Conservation (phyloP, 129 eudicot species). For the Cynara cardunculus region DNA sequence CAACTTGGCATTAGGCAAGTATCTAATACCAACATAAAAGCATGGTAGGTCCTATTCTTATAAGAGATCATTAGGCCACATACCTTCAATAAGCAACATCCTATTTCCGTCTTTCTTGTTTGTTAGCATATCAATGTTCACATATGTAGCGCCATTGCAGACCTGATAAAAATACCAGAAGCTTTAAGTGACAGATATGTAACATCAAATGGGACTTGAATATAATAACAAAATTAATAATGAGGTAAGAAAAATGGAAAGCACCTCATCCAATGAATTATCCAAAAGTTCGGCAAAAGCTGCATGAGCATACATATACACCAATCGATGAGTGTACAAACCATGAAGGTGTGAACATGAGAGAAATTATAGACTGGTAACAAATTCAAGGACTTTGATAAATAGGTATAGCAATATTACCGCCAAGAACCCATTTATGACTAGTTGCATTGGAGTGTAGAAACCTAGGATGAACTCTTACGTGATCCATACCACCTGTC, state of each 20-base stretch:
- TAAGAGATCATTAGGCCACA: conserved; percentile 1
- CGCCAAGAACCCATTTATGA: conserved; percentile 99
- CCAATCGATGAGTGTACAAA: conserved; percentile 12
- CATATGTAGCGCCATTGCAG: conserved; percentile 82
- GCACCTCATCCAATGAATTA: conserved; percentile 90
- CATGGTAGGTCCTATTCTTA: neutral
- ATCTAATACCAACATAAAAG: neutral
- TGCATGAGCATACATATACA: conserved; percentile 24
- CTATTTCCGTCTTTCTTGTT: conserved; percentile 82
- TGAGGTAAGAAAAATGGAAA: neutral
- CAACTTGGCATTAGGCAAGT: neutral
- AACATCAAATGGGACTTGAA: neutral
- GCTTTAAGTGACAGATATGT: neutral
- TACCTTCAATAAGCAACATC: conserved; percentile 94
- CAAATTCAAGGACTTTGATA: conserved; percentile 4
- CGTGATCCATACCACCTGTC: conserved; percentile 97
- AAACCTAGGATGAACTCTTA: conserved; percentile 92
- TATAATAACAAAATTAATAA: neutral
- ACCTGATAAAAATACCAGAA: conserved; percentile 38
- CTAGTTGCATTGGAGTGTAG: conserved; percentile 97
- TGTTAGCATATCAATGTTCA: conserved; percentile 69
- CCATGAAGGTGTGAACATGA: neutral
- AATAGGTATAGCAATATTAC: conserved; percentile 34
- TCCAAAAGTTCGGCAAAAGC: conserved; percentile 97
- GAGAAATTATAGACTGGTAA: neutral